Evolutionary conservation across 768 basidiomycete genomes (phyloP).

Genomic region (Pleurotus pulmonarius): DNA sequence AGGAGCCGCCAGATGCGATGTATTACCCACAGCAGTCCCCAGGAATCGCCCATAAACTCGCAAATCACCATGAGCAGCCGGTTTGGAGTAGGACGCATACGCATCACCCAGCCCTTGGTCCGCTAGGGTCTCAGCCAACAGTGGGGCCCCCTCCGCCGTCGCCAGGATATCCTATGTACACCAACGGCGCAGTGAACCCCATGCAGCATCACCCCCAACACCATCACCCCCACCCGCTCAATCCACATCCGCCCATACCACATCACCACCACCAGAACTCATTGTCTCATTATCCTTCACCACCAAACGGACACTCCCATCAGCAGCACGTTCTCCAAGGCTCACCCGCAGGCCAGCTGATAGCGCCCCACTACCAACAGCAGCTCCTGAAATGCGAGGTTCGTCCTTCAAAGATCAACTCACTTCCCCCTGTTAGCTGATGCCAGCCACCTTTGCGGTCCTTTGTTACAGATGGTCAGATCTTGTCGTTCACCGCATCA

Average conservation of each 20-base stretch:
- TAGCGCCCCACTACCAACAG: constrained; percentile 88
- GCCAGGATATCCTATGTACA: constrained; percentile 73
- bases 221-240: constrained; percentile 48
- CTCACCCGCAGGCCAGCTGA: constrained; percentile 63
- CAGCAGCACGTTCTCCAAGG: constrained; percentile 55
- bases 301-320: constrained; percentile 65
- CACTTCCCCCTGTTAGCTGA: constrained; percentile 11
- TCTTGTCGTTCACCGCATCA: constrained; percentile 88
- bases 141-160: constrained; percentile 67
- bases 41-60: constrained; percentile 72
- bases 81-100: constrained; percentile 67
- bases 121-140: constrained; percentile 47
- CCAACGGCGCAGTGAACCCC: constrained; percentile 59
- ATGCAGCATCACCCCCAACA: constrained; percentile 57
- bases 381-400: constrained; percentile 93
- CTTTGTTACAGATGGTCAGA: constrained; percentile 63
- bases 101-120: constrained; percentile 49
- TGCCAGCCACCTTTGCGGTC: constrained; percentile 16
- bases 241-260: constrained; percentile 45
- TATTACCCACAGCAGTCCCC: constrained; percentile 86
- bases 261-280: constrained; percentile 83
- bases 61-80: constrained; percentile 71
- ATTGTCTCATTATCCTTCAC: constrained; percentile 73
- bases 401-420: constrained; percentile 26
- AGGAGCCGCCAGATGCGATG: constrained; percentile 48